Conservation (phyloP, 345 rosid genomes). For the Bruguiera sexangula region DNA sequence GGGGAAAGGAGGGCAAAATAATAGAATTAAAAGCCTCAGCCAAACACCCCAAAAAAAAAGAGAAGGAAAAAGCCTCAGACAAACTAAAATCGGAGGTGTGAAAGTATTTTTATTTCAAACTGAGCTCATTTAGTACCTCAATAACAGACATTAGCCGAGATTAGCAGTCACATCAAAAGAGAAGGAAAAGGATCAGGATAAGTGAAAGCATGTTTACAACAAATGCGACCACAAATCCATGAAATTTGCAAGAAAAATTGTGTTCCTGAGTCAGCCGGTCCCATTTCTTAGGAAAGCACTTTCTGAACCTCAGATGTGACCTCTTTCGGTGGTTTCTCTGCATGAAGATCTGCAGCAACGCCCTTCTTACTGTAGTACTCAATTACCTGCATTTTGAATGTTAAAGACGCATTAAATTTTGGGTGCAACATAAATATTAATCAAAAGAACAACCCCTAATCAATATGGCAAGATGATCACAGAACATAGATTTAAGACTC, state of each 20-base stretch:
- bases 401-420: neutral
- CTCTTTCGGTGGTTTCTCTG: constrained; percentile 75
- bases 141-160: constrained; percentile 7
- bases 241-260: neutral
- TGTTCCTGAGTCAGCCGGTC: neutral
- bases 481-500: no score
- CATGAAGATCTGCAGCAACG: constrained; percentile 61
- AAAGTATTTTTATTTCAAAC: constrained; percentile 14
- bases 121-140: constrained; percentile 18
- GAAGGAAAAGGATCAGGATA: constrained; percentile 1
- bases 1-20: no score
- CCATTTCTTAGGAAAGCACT: constrained; percentile 41
- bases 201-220: constrained; percentile 4
- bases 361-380: constrained; percentile 75
- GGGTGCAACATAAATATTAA: no score
- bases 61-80: neutral
- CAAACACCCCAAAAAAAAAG: neutral
- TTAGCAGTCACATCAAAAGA: neutral
- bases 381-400: constrained; percentile 54
- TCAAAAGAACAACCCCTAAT: no score
- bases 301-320: constrained; percentile 75
- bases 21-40: neutral
- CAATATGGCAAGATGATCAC: no score
- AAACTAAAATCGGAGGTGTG: neutral
- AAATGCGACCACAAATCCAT: constrained; percentile 11